Conservation (phyloP, 1,284 basidiomycete species). For the Trichosporon coremiiforme region DNA sequence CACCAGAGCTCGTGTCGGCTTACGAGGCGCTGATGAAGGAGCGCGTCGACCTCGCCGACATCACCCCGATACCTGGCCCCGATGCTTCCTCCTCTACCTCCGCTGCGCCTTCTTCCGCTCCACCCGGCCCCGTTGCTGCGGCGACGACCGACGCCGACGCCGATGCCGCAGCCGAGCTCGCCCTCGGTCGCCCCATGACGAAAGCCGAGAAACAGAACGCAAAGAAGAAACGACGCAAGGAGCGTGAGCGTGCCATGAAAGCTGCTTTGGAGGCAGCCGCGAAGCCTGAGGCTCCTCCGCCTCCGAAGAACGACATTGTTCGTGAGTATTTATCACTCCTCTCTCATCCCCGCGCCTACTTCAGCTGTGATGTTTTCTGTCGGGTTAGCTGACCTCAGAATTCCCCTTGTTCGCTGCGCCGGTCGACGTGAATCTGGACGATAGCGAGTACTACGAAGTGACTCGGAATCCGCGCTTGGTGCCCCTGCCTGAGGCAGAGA, state of each 20-base stretch:
- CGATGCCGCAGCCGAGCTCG: slow-evolving; percentile 29
- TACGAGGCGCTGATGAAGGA: slow-evolving; percentile 38
- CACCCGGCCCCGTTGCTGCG: not conserved
- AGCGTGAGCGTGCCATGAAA: slow-evolving; percentile 42
- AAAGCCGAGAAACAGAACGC: slow-evolving; percentile 54
- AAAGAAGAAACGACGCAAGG: slow-evolving; percentile 51
- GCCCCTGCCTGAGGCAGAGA: not conserved
- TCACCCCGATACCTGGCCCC: too few relatives aligned
- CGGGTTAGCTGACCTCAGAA: slow-evolving; percentile 23
- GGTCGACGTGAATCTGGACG: slow-evolving; percentile 29
- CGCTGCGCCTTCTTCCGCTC: not conserved
- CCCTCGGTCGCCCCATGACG: slow-evolving; percentile 40
- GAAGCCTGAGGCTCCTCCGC: slow-evolving; percentile 20
- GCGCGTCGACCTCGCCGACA: slow-evolving; percentile 21
- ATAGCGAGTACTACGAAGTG: slow-evolving; percentile 34
- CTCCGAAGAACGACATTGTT: slow-evolving; percentile 19
- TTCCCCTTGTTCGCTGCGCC: slow-evolving; percentile 46
- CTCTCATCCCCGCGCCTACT: too few relatives aligned
- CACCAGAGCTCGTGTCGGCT: slow-evolving; percentile 30
- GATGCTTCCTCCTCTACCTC: not conserved
- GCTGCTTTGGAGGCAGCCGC: slow-evolving; percentile 24
- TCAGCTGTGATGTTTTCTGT: too few relatives aligned
- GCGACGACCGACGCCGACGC: slow-evolving; percentile 20
- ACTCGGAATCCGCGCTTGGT: slow-evolving; percentile 26
- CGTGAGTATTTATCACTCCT: slow-evolving; percentile 27